Base-by-base conservation (phyloP, 495 filamentous ascomycete species). In the Cladorrhinum samala region DNA sequence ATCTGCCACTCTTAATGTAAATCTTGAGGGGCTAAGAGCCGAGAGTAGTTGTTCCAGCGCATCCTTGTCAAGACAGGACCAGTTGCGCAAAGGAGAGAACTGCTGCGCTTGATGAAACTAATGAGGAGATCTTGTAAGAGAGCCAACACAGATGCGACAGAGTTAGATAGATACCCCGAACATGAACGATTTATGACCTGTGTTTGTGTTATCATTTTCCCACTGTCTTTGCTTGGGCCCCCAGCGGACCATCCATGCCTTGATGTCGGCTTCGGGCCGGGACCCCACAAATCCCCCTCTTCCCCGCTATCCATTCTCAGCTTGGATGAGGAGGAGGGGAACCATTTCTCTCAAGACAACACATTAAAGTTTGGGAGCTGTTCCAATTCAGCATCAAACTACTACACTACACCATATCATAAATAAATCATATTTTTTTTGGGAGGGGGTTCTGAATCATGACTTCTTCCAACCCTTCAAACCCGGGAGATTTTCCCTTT, bases 121-220 rank as follows among this genome's bases (percentile, higher is more conserved):
- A 21, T 23, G 42, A 21, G 37, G 53, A 54, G 49, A 55, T 55
- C 46, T 56, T 41, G 36, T 49, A 47, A n/a, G n/a, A n/a, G 50
- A 41, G 58, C 49, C 52, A 57, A 52, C 54, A n/a, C n/a, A 62
- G 51, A 65, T 59, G 61, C 50, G 58, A 59, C 55, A 58, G 58
- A 62, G 56, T 59, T 63, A 64, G 55, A 67, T 67, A 67, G 64
- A 67, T 67, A 67, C 60, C 64, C 64, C 62, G 49, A 60, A 56
- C 54, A 58, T 63, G 41, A 60, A 57, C 57, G 62, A 67, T 60
- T 64, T 62, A 63, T 57, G 53, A 63, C 44, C 46, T 43, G 46
- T 44, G 44, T 48, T 18, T 52, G 23, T 44, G 16, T 18, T 21
- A 14, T 18, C 14, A 18, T 44, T 3, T 49, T 11, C 14, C 24